Conservation (phyloP, 2,329 filamentous ascomycete species). For the Blastomyces silverae region DNA sequence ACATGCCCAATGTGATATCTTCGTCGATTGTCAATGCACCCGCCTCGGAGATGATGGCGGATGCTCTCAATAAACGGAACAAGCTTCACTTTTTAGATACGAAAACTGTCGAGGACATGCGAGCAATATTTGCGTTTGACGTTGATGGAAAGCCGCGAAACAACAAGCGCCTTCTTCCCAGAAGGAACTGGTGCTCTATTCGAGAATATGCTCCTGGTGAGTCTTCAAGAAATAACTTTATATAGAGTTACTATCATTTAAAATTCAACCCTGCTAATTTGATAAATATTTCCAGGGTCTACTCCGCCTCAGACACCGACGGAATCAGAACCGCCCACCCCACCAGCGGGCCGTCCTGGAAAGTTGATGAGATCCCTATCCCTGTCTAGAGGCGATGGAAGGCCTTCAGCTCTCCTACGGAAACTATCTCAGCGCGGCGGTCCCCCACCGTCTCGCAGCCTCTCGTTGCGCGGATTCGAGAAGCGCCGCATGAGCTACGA, state of each 20-base stretch:
- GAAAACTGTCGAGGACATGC: slow-evolving; percentile 90
- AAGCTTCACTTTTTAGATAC: slow-evolving; percentile 59
- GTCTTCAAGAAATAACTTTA: slow-evolving; percentile 15
- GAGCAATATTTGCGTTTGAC: slow-evolving; percentile 82
- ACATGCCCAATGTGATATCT: slow-evolving; percentile 93
- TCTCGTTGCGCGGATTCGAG: slow-evolving; percentile 21
- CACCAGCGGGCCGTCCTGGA: slow-evolving; percentile 29
- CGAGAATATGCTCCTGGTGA: slow-evolving; percentile 70
- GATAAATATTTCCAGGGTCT: slow-evolving; percentile 54
- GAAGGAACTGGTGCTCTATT: slow-evolving; percentile 94
- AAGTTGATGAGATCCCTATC: slow-evolving; percentile 55
- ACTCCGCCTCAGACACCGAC: slow-evolving; percentile 64
- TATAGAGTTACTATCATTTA: not conserved
- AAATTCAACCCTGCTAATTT: slow-evolving; percentile 1
- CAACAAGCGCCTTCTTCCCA: slow-evolving; percentile 80
- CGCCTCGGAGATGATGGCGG: slow-evolving; percentile 77
- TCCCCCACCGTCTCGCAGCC: slow-evolving; percentile 39
- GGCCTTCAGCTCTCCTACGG: slow-evolving; percentile 39
- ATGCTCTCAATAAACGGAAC: slow-evolving; percentile 89
- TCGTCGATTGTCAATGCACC: slow-evolving; percentile 93
- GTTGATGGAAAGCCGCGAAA: slow-evolving; percentile 85
- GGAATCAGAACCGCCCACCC: slow-evolving; percentile 42
- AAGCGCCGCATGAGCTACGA: slow-evolving; percentile 35
- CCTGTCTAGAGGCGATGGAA: slow-evolving; percentile 50
- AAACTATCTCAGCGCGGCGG: slow-evolving; percentile 42